Conservation (phyloP, 2,329 filamentous ascomycete species). For the Neocucurbitaria cava region DNA sequence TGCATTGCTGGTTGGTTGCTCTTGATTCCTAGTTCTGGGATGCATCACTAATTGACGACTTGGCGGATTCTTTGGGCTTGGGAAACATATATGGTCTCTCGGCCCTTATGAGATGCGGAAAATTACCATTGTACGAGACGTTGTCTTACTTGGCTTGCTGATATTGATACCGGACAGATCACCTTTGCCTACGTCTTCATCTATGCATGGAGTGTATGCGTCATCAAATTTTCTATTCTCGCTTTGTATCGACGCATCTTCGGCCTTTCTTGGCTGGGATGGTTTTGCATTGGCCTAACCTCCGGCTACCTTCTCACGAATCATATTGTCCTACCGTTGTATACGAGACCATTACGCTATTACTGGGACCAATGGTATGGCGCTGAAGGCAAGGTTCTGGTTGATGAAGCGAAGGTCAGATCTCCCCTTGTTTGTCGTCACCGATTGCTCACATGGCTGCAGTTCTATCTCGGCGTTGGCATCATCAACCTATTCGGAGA, state of each 20-base stretch:
- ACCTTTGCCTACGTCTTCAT: slow-evolving; percentile 36
- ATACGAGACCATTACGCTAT: slow-evolving; percentile 21
- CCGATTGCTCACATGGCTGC: neutral
- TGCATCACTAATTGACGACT: neutral
- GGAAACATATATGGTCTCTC: slow-evolving; percentile 35
- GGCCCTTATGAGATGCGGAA: slow-evolving; percentile 30
- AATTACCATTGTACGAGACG: slow-evolving; percentile 27
- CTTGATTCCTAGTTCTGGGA: neutral
- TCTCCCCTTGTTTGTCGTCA: no score
- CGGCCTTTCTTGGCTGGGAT: slow-evolving; percentile 30
- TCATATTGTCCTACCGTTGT: slow-evolving; percentile 27
- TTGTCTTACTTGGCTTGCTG: neutral
- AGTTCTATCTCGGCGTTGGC: slow-evolving; percentile 34
- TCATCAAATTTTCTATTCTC: slow-evolving; percentile 37
- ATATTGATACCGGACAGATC: slow-evolving; percentile 17
- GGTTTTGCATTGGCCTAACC: slow-evolving; percentile 25
- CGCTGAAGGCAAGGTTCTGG: slow-evolving; percentile 17
- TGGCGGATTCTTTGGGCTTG: slow-evolving; percentile 30
- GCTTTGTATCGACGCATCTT: slow-evolving; percentile 36
- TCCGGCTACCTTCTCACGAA: slow-evolving; percentile 27
- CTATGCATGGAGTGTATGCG: slow-evolving; percentile 33
- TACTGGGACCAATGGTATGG: slow-evolving; percentile 33
- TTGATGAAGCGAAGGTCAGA: slow-evolving; percentile 29
- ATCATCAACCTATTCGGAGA: slow-evolving; percentile 36
- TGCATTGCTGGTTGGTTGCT: slow-evolving; percentile 25